A percentile compares a stretch with the other conserved stretches of the same genome.
Evolutionary conservation across 768 basidiomycete genomes (phyloP).

Genomic region (Cystoderma amianthinum): DNA sequence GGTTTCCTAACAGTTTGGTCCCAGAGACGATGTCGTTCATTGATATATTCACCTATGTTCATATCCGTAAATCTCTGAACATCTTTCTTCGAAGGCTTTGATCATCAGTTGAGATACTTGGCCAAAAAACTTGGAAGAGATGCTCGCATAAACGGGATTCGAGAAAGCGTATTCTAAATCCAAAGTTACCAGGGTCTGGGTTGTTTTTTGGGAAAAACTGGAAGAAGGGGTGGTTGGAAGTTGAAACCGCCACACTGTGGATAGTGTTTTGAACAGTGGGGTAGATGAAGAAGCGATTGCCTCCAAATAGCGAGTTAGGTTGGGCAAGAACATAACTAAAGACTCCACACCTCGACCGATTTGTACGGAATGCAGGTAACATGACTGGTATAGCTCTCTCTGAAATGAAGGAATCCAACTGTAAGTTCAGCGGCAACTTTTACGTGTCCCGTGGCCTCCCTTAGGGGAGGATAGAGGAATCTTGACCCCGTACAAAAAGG

Average conservation of each 20-base stretch:
- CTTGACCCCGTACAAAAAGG: conserved; percentile 81
- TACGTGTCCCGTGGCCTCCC: conserved; percentile 20
- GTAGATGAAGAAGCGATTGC: conserved; percentile 67
- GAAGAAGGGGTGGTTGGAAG: conserved; percentile 33
- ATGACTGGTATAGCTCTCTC: conserved; percentile 80
- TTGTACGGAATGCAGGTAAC: conserved; percentile 77
- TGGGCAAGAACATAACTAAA: neutral
- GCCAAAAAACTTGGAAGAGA: conserved; percentile 83
- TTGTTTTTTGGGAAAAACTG: neutral
- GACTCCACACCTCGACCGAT: conserved; percentile 64
- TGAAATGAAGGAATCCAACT: conserved; percentile 82
- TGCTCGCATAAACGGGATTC: conserved; percentile 76
- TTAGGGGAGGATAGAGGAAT: conserved; percentile 35
- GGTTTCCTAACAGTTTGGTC: no score
- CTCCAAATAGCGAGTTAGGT: no score
- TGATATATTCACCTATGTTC: no score
- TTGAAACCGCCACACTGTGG: conserved; percentile 70
- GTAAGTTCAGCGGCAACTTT: conserved; percentile 80
- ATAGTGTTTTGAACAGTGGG: conserved; percentile 66
- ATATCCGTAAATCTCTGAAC: conserved; percentile 64
- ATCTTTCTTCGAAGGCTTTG: conserved; percentile 85
- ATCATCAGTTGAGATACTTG: conserved; percentile 88
- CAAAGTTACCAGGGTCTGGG: conserved; percentile 60
- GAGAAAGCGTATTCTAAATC: conserved; percentile 84
- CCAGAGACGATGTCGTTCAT: no score